Base-by-base conservation (phyloP, 2,329 filamentous ascomycete genomes). In the Alternaria angustiovoidea region DNA sequence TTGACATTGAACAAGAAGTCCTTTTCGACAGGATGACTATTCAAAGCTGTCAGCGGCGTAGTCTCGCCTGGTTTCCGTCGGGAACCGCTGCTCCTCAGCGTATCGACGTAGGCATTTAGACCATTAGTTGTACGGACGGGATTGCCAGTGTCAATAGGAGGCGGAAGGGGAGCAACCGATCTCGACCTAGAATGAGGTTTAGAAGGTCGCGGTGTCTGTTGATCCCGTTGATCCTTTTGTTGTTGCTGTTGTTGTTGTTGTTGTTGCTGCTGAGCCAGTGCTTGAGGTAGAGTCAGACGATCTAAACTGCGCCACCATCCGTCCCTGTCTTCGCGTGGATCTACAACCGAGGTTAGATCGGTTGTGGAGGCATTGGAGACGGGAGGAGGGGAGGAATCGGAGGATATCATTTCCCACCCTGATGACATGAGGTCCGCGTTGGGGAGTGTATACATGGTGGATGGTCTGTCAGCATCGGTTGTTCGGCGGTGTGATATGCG, bases 331-430 rank as follows among this genome's bases (percentile, higher is more conserved):
- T 54, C 44, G 22, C 34, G 51, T 12, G 59, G 59, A 62, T 72
- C 72, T 69, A 63, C 36, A 32, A 69, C 66, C 7, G 66, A 62
- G 36, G 65, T 69, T 52, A 67, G 62, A 62, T 66, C 65, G 30
- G 41, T 44, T 30, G 69, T 63, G 51, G 66, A 65, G 4, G 61
- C 32, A 9, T 68, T 36, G 20, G 70, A 69, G 12, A 54, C 48
- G 22, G 51, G 41, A 39, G 51, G 42, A 16, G 54, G 56, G 7
- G 54, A 58, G 12, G 48, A 47, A 38, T 64, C 57, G 26, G 66
- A 59, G 34, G 65, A 51, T 34, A 59, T 41, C 26, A 54, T 44
- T 9, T 53, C 68, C 65, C 67, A 71, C 65, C 69, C 69, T 62
- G 61, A 46, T 12, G 54, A 47, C 16, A 42, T 9, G 28, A 61